Evolutionary conservation across 2,329 filamentous ascomycete genomes (phyloP).

Genomic region (Aspergillus puulaauensis): DNA sequence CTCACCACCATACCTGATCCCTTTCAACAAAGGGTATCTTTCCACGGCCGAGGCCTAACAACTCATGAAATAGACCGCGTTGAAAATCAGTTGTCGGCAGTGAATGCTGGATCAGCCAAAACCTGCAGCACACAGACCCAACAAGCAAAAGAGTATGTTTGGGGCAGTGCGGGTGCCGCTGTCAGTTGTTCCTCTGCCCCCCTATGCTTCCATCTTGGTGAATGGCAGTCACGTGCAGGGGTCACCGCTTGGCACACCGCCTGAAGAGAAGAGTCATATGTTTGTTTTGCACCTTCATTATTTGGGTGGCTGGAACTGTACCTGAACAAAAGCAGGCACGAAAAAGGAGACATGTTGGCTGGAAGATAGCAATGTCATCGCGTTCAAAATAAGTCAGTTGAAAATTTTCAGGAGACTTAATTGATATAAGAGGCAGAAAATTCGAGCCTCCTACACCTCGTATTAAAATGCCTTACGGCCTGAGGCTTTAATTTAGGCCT

Average conservation of each 20-base stretch:
- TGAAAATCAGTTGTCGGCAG: background rate
- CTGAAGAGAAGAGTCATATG: conserved; percentile 5
- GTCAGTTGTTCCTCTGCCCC: conserved; percentile 31
- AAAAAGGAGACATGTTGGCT: too few relatives aligned
- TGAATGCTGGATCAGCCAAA: conserved; percentile 1
- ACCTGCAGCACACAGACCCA: conserved; percentile 3
- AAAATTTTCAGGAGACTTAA: background rate
- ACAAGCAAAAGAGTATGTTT: conserved; percentile 21
- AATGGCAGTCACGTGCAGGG: conserved; percentile 20
- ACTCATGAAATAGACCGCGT: background rate
- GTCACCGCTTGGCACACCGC: conserved; percentile 21
- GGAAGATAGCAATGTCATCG: background rate
- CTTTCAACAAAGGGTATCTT: conserved; percentile 11
- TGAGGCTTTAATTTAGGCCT: background rate
- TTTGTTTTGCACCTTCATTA: conserved; percentile 7
- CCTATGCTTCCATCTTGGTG: conserved; percentile 24
- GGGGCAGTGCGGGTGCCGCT: conserved; percentile 28
- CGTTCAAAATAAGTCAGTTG: background rate
- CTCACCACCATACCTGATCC: conserved; percentile 31
- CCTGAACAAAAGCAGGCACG: background rate
- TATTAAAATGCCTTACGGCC: background rate
- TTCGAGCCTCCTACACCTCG: background rate
- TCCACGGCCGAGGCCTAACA: background rate
- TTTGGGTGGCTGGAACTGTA: background rate
- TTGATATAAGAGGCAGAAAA: background rate